phyloP scores from a whole-genome alignment of 441 rosid species.

The Lagerstroemia fauriei region DNA sequence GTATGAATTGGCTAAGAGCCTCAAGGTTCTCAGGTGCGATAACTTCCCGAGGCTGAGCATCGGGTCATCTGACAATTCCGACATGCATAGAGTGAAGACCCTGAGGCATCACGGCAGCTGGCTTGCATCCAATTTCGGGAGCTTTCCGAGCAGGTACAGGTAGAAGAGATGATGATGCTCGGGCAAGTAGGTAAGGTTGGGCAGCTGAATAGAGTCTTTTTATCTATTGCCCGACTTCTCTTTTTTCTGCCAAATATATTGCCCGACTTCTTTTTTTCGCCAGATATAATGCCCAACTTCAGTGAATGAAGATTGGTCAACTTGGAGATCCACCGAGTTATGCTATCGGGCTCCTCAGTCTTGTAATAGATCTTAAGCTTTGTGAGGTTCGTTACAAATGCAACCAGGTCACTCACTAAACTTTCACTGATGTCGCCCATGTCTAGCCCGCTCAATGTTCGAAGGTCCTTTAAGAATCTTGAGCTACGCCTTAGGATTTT shows the following conservation, averaged over 20 bases:
- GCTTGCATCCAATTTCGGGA: background rate
- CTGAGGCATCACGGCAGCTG: background rate
- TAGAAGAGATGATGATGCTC: background rate
- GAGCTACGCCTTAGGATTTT: background rate
- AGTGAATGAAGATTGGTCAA: conserved; percentile 5
- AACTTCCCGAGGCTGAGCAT: background rate
- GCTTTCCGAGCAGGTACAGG: background rate
- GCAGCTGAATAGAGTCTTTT: background rate
- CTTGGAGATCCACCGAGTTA: background rate
- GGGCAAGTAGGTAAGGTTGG: background rate
- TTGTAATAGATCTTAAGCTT: background rate
- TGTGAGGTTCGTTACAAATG: background rate
- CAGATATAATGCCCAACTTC: conserved; percentile 9
- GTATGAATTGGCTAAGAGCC: background rate
- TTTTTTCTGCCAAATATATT: no score
- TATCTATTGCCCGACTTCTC: no score
- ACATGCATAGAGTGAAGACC: background rate
- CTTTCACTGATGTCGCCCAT: background rate
- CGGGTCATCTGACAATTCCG: background rate
- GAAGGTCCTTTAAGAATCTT: background rate
- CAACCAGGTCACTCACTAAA: background rate
- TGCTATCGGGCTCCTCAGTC: background rate
- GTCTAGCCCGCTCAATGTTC: background rate
- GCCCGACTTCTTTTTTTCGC: no score
- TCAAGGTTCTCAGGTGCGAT: background rate